phyloP scores from a whole-genome alignment of 192 early-diverging fungal species.

The Coemansia sp. region DNA sequence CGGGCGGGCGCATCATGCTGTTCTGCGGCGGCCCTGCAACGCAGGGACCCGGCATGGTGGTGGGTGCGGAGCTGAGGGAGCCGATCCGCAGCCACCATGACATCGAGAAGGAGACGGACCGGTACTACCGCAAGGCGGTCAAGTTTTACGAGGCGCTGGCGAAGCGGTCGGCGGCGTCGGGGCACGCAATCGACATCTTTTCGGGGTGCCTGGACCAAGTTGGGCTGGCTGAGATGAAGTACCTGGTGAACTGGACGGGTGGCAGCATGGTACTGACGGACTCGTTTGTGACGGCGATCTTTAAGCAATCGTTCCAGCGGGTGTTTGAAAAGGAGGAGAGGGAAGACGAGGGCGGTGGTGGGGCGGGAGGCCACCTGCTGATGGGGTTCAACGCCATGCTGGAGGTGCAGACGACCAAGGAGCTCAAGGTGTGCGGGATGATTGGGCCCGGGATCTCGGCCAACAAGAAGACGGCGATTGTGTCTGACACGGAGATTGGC shows the following conservation, averaged over 20 bases:
- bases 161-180: slow-evolving; percentile 80
- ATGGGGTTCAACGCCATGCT: slow-evolving; percentile 98
- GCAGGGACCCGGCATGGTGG: slow-evolving; percentile 94
- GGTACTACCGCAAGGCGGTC: slow-evolving; percentile 88
- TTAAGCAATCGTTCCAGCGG: slow-evolving; percentile 97
- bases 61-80: slow-evolving; percentile 87
- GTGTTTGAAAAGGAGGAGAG: slow-evolving; percentile 82
- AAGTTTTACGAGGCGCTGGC: slow-evolving; percentile 95
- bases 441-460: slow-evolving; percentile 94
- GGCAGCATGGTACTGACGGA: slow-evolving; percentile 94
- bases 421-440: slow-evolving; percentile 92
- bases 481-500: slow-evolving; percentile 98
- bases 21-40: slow-evolving; percentile 92
- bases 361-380: slow-evolving; percentile 76
- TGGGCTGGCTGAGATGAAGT: slow-evolving; percentile 95
- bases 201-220: slow-evolving; percentile 97
- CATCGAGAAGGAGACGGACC: slow-evolving; percentile 90
- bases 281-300: slow-evolving; percentile 91
- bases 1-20: slow-evolving; percentile 88
- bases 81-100: slow-evolving; percentile 97
- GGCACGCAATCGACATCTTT: slow-evolving; percentile 94
- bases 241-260: slow-evolving; percentile 81
- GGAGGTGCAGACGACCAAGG: slow-evolving; percentile 94
- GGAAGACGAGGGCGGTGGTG: slow-evolving; percentile 9
- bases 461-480: slow-evolving; percentile 84